Evolutionary conservation across 1,284 basidiomycete species (phyloP).

Genomic region (Exobasidium rhododendri): DNA sequence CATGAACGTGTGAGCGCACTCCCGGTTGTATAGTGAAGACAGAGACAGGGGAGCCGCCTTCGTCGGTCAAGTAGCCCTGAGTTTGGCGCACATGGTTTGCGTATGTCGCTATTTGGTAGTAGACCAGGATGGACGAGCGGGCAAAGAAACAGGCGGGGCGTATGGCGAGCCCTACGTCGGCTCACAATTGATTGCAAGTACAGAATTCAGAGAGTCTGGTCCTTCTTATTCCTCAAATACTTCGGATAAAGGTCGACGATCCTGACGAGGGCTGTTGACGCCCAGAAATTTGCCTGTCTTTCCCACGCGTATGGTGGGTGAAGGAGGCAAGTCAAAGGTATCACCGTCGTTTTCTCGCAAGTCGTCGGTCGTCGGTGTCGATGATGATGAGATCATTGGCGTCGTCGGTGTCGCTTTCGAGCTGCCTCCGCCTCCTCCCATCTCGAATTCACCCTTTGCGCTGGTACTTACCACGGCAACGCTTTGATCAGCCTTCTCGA

Average conservation of each 20-base stretch:
- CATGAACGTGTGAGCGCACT: no score
- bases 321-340: not conserved
- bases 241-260: conserved; percentile 3
- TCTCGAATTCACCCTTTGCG: not conserved
- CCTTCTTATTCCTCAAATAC: conserved; percentile 14
- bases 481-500: not conserved
- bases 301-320: not conserved
- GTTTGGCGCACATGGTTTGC: no score
- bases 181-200: no score
- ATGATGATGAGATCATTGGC: not conserved
- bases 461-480: not conserved
- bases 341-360: not conserved
- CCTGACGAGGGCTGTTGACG: not conserved
- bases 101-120: no score
- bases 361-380: not conserved
- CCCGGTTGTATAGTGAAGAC: no score
- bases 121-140: no score
- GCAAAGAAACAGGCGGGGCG: no score
- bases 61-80: no score
- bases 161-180: no score
- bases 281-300: not conserved
- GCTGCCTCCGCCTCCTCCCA: no score
- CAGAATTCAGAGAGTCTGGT: no score
- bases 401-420: not conserved
- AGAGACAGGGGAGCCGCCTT: no score